Evolutionary conservation across 208 protist species (phyloP).

Genomic region (Endotrypanum monterogeii): DNA sequence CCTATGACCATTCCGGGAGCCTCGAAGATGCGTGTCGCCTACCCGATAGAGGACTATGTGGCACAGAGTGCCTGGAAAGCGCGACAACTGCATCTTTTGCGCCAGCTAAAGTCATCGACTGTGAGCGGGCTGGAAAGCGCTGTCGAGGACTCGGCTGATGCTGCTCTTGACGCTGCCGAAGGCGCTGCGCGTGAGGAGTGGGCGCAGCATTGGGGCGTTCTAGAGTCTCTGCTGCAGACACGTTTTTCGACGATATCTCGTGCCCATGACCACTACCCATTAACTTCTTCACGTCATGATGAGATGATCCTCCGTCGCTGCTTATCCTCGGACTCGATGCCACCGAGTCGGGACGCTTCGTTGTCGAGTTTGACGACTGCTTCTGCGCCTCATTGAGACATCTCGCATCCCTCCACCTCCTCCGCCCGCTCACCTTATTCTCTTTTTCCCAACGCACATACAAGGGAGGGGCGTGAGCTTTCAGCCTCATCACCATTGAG

Average conservation of each 20-base stretch:
- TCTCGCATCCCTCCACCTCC: background rate
- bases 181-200: constrained; percentile 31
- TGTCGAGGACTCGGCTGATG: background rate
- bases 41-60: constrained; percentile 55
- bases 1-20: background rate
- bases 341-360: constrained; percentile 1
- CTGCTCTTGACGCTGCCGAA: constrained; percentile 24
- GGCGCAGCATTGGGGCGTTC: constrained; percentile 68
- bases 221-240: constrained; percentile 67
- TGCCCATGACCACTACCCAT: constrained; percentile 10
- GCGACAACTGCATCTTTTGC: constrained; percentile 50
- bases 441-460: too few species aligned
- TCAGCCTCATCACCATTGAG: too few species aligned
- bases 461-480: background rate
- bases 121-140: constrained; percentile 7
- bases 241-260: constrained; percentile 31
- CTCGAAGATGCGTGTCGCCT: background rate
- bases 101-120: constrained; percentile 26
- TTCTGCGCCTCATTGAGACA: background rate
- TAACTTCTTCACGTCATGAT: background rate
- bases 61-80: constrained; percentile 65
- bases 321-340: background rate
- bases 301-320: background rate
- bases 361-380: background rate
- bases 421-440: too few species aligned